phyloP scores from a whole-genome alignment of 208 protist species.

The Trypanosomatidae sp. region DNA sequence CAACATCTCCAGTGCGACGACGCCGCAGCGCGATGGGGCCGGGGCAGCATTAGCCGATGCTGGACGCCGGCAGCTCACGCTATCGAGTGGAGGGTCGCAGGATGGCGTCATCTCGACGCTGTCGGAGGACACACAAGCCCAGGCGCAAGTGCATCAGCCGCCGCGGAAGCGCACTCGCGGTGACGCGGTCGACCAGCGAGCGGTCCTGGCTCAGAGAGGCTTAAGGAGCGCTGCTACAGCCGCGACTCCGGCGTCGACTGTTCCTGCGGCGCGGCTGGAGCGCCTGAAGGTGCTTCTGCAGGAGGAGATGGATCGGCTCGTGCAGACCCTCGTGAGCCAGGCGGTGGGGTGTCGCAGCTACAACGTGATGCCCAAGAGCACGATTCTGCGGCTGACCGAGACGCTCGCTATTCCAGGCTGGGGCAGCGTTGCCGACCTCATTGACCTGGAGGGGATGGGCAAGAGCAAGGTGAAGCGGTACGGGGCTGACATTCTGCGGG shows the following conservation, averaged over 20 bases:
- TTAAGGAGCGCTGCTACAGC: neutral
- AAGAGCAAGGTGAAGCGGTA: slow-evolving; percentile 91
- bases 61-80: neutral
- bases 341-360: slow-evolving; percentile 76
- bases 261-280: slow-evolving; percentile 50
- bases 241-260: slow-evolving; percentile 17
- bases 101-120: neutral
- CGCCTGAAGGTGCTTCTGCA: slow-evolving; percentile 55
- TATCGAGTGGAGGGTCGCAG: neutral
- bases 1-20: slow-evolving; percentile 10
- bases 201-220: neutral
- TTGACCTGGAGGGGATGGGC: slow-evolving; percentile 82
- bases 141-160: neutral
- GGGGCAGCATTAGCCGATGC: neutral
- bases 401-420: slow-evolving; percentile 64
- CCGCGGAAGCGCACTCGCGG: slow-evolving; percentile 24
- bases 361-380: slow-evolving; percentile 87
- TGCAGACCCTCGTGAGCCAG: slow-evolving; percentile 71
- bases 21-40: slow-evolving; percentile 9
- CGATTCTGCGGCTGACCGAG: slow-evolving; percentile 68
- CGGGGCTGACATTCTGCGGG: slow-evolving; percentile 67
- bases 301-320: slow-evolving; percentile 63
- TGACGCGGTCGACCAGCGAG: slow-evolving; percentile 4
- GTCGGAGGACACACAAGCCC: neutral
- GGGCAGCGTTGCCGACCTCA: slow-evolving; percentile 69